A percentile compares a stretch with the other conserved stretches of the same genome.
Evolutionary conservation across 176 grass and related monocot species (phyloP).

Genomic region (Typha latifolia): DNA sequence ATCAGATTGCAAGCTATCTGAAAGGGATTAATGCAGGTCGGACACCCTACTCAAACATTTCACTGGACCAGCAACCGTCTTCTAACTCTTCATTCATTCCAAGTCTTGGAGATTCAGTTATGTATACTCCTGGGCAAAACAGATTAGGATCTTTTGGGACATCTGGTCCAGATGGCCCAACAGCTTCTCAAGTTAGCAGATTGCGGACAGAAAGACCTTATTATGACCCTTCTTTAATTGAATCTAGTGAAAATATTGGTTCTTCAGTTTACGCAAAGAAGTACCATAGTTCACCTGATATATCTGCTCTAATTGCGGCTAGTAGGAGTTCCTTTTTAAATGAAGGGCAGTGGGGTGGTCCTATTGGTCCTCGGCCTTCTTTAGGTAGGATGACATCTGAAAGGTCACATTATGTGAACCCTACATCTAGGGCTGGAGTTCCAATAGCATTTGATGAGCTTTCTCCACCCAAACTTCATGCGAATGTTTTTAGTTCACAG

Average conservation of each 20-base stretch:
- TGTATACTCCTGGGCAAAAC: constrained; percentile 49
- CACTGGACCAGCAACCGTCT: constrained; percentile 38
- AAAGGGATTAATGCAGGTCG: constrained; percentile 56
- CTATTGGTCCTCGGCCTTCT: constrained; percentile 54
- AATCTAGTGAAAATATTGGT: constrained; percentile 36
- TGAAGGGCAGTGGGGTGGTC: constrained; percentile 53
- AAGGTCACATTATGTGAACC: constrained; percentile 49
- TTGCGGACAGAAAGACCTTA: constrained; percentile 51
- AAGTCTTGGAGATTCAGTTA: constrained; percentile 42
- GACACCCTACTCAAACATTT: constrained; percentile 52
- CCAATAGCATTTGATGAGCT: constrained; percentile 63
- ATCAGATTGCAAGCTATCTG: constrained; percentile 63
- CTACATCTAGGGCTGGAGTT: constrained; percentile 37
- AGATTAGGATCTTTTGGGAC: constrained; percentile 47
- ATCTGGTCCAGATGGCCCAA: constrained; percentile 48
- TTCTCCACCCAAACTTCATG: constrained; percentile 44
- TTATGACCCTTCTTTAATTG: constrained; percentile 55
- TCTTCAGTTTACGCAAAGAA: constrained; percentile 71
- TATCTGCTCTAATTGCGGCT: constrained; percentile 92
- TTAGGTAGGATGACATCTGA: constrained; percentile 54
- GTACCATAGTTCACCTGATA: constrained; percentile 98
- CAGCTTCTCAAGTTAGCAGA: constrained; percentile 37
- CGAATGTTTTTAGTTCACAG: constrained; percentile 47
- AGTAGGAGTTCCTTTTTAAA: constrained; percentile 54
- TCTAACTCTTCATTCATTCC: constrained; percentile 37